A percentile compares a stretch with the other conserved stretches of the same genome.
phyloP scores from a whole-genome alignment of 305 asterid genomes.

The Plantago lanceolata region DNA sequence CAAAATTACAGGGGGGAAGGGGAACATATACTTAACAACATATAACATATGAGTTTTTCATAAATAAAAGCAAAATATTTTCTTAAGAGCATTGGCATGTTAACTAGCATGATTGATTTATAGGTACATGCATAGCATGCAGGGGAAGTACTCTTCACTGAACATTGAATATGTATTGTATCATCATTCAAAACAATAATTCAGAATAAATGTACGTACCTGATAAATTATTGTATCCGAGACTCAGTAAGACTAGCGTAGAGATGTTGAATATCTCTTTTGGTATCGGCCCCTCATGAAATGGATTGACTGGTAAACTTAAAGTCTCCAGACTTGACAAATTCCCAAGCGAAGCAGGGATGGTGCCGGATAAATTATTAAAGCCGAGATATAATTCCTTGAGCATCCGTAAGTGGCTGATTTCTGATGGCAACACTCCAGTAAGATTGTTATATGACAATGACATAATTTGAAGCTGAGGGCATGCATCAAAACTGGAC shows the following conservation, averaged over 20 bases:
- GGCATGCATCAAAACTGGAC: background rate
- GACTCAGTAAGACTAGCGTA: too few relatives aligned
- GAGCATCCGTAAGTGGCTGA: slow-evolving; percentile 26
- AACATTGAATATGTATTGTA: background rate
- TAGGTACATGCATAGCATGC: too few relatives aligned
- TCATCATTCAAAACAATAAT: background rate
- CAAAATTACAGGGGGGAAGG: too few relatives aligned
- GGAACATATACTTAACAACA: too few relatives aligned
- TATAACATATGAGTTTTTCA: too few relatives aligned
- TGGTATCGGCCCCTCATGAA: too few relatives aligned
- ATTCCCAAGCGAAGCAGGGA: background rate
- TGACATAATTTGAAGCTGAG: background rate
- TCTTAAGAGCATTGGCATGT: too few relatives aligned
- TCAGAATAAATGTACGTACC: background rate
- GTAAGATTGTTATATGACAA: slow-evolving; percentile 17
- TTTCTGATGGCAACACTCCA: slow-evolving; percentile 25
- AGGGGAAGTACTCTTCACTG: background rate
- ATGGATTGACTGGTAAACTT: background rate
- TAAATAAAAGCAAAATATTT: too few relatives aligned
- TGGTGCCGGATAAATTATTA: background rate
- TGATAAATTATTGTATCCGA: background rate
- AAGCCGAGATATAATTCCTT: slow-evolving; percentile 19
- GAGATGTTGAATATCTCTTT: too few relatives aligned
- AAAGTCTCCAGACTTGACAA: background rate
- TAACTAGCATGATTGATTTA: too few relatives aligned